These are phyloP conservation scores for Thymus quinquecostatus DNA, from an alignment of 257 asterid species.

Conservation along the genomic window DNA sequence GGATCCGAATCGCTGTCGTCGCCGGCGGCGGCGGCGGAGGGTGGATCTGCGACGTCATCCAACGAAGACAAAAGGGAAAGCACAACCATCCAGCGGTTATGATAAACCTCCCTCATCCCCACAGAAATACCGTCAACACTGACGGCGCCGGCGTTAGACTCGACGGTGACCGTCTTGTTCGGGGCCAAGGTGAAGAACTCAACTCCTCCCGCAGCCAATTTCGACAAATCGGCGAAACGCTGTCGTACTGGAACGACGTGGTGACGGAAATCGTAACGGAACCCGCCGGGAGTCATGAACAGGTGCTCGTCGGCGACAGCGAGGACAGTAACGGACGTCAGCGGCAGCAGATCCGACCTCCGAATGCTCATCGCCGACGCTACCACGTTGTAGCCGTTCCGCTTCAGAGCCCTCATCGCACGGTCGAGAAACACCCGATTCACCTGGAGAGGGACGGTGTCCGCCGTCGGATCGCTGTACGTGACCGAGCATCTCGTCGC, in stretches of 20 bases:
- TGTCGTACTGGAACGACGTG: slow-evolving; percentile 62
- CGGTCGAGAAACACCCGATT: slow-evolving; percentile 53
- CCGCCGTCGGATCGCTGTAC: slow-evolving; percentile 26
- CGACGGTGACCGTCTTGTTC: slow-evolving; percentile 44
- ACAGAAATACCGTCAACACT: slow-evolving; percentile 51
- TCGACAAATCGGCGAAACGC: slow-evolving; percentile 38
- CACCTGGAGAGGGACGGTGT: slow-evolving; percentile 26
- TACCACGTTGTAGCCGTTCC: slow-evolving; percentile 57
- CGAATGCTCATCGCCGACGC: slow-evolving; percentile 57
- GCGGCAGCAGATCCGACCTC: slow-evolving; percentile 47
- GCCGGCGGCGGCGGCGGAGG: neutral
- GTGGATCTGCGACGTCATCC: slow-evolving; percentile 44
- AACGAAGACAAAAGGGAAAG: slow-evolving; percentile 48
- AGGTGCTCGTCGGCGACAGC: slow-evolving; percentile 62
- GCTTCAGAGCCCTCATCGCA: slow-evolving; percentile 54
- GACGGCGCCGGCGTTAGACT: slow-evolving; percentile 41
- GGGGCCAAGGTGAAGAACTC: slow-evolving; percentile 53
- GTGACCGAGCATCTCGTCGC: slow-evolving; percentile 49
- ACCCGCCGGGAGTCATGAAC: slow-evolving; percentile 49
- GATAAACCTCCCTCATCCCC: slow-evolving; percentile 58
- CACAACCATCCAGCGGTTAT: slow-evolving; percentile 66
- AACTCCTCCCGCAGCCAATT: slow-evolving; percentile 23
- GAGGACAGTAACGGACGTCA: slow-evolving; percentile 55
- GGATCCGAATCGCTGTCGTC: neutral
- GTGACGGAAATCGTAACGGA: slow-evolving; percentile 58